A percentile compares a stretch with the other conserved stretches of the same genome.
These are phyloP conservation scores for Epichloe amarillans DNA, from an alignment of 2,329 filamentous ascomycete genomes.

Conservation along the genomic window DNA sequence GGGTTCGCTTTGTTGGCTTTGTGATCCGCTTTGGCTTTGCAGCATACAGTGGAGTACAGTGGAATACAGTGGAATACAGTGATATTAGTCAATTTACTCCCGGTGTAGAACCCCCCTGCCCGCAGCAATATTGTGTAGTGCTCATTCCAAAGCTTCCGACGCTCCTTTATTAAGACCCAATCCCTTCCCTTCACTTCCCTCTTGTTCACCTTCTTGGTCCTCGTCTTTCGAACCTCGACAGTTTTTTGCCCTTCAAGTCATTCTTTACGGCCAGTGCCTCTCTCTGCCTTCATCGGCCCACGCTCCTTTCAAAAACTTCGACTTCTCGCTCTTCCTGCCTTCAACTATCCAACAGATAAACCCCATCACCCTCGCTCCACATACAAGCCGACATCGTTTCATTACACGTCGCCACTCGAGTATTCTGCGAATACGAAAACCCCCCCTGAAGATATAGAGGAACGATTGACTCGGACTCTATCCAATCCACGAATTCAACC, in stretches of 20 bases:
- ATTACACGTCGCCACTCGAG: background rate
- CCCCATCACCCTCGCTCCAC: conserved; percentile 5
- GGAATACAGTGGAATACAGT: too few species aligned
- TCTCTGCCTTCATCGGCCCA: conserved; percentile 8
- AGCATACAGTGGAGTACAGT: background rate
- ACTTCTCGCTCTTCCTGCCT: background rate
- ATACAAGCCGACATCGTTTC: background rate
- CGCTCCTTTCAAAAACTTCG: conserved; percentile 3
- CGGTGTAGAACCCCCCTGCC: background rate
- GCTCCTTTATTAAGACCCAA: conserved; percentile 9
- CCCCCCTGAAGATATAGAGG: background rate
- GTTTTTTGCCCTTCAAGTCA: conserved; percentile 11
- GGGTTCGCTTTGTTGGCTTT: too few species aligned
- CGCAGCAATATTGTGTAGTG: background rate
- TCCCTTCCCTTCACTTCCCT: conserved; percentile 11
- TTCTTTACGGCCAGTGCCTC: conserved; percentile 8
- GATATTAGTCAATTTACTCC: background rate
- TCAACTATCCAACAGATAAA: background rate
- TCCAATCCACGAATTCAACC: background rate
- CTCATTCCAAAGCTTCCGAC: conserved; percentile 4
- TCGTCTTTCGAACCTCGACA: conserved; percentile 4
- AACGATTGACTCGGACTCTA: conserved; percentile 4
- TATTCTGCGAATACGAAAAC: conserved; percentile 9
- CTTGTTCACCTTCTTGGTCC: conserved; percentile 3
- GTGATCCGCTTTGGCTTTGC: background rate